These are phyloP conservation scores for Starmerella tilneyi DNA, from an alignment of 805 yeast genomes.

Conservation along the genomic window DNA sequence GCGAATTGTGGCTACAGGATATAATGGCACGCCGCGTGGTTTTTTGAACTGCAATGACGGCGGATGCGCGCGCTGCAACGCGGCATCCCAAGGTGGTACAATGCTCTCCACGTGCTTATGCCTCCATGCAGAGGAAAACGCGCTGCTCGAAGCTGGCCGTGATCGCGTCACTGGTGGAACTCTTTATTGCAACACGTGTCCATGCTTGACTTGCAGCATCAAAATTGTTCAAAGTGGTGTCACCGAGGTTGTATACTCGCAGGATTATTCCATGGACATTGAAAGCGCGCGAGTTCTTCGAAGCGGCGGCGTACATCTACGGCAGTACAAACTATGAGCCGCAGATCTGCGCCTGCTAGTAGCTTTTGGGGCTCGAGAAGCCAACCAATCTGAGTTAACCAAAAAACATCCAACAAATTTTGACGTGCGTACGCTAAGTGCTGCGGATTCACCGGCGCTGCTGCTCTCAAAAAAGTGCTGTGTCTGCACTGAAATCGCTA, in stretches of 20 bases:
- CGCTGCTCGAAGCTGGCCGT: slow-evolving; percentile 85
- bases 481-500: too few species aligned
- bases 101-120: slow-evolving; percentile 78
- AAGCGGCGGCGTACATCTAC: slow-evolving; percentile 60
- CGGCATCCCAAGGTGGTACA: slow-evolving; percentile 49
- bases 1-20: slow-evolving; percentile 90
- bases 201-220: slow-evolving; percentile 90
- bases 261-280: slow-evolving; percentile 83
- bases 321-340: slow-evolving; percentile 40
- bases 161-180: slow-evolving; percentile 54
- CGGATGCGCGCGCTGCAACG: slow-evolving; percentile 84
- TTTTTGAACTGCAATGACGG: slow-evolving; percentile 86
- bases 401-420: too few species aligned
- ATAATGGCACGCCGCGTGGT: slow-evolving; percentile 93
- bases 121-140: slow-evolving; percentile 95
- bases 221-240: slow-evolving; percentile 92
- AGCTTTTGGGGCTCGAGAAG: too few species aligned
- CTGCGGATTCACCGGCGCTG: too few species aligned
- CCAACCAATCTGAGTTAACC: too few species aligned
- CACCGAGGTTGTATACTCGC: slow-evolving; percentile 83
- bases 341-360: background rate
- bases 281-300: slow-evolving; percentile 59
- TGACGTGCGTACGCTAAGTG: too few species aligned
- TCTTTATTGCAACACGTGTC: slow-evolving; percentile 89
- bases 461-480: too few species aligned